Percentiles rank a stretch among this genome's conserved stretches.
Conservation (phyloP, 306 rosid species). For the Fragaria iinumae region DNA sequence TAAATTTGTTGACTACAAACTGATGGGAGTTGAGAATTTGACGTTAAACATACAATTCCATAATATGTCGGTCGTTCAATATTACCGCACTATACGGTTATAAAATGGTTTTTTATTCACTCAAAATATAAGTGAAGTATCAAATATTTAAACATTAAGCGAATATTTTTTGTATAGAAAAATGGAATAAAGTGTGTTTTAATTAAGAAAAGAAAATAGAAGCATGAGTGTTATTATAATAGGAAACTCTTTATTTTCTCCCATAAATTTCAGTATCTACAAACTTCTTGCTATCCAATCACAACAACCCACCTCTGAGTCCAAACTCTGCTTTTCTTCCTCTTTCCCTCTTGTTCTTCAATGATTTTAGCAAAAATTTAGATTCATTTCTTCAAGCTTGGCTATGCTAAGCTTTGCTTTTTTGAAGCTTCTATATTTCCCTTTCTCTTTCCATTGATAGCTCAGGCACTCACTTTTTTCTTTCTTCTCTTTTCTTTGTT, state of each 20-base stretch:
- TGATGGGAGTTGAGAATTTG: too few species aligned
- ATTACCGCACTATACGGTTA: too few species aligned
- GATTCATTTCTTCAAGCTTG: constrained; percentile 55
- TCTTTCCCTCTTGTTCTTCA: constrained; percentile 3
- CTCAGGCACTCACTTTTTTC: not conserved
- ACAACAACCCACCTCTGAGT: constrained; percentile 47
- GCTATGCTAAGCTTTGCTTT: constrained; percentile 35
- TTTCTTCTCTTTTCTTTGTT: constrained; percentile 33
- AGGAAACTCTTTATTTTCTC: constrained; percentile 28
- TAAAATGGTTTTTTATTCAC: too few species aligned
- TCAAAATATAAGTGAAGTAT: too few species aligned
- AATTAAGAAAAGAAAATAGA: too few species aligned
- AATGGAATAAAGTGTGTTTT: too few species aligned
- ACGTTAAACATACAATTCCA: too few species aligned
- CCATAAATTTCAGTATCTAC: constrained; percentile 53
- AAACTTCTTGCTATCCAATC: constrained; percentile 59
- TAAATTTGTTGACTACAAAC: rapidly evolving
- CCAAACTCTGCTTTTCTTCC: constrained; percentile 31
- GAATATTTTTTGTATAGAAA: too few species aligned
- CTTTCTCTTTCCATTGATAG: constrained; percentile 31
- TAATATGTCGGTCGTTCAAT: too few species aligned
- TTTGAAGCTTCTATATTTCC: constrained; percentile 22
- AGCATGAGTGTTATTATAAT: constrained; percentile 33
- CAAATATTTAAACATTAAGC: too few species aligned
- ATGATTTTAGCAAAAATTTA: constrained; percentile 28